Percentiles rank a stretch among this genome's conserved stretches.
phyloP scores from a whole-genome alignment of 2,329 filamentous ascomycete genomes.

The Phialophora verrucosa region DNA sequence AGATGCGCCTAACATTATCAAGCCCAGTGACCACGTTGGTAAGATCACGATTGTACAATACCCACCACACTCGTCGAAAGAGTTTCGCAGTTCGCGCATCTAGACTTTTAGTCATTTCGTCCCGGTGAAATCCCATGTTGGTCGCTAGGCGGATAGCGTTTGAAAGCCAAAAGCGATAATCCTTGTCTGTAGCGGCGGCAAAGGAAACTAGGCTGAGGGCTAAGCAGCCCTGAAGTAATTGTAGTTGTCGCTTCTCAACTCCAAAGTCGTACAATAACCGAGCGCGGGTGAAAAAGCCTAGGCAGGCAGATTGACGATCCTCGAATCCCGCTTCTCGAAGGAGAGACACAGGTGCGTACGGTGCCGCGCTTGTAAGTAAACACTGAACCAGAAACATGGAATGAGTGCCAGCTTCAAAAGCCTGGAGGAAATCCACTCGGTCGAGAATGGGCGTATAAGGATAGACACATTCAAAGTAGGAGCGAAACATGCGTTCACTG shows the following conservation, averaged over 20 bases:
- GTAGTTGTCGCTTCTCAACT: conserved; percentile 13
- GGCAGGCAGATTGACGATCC: background rate
- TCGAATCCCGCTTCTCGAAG: background rate
- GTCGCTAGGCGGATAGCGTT: background rate
- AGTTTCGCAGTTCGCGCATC: background rate
- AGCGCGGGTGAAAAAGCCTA: conserved; percentile 12
- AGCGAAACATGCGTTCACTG: background rate
- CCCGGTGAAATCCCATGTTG: background rate
- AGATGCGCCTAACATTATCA: background rate
- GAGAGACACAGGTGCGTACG: background rate
- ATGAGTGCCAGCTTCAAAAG: background rate
- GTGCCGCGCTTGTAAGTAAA: background rate
- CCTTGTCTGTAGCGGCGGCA: conserved; percentile 13
- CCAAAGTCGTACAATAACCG: conserved; percentile 13
- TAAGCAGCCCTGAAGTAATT: conserved; percentile 16
- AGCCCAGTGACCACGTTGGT: background rate
- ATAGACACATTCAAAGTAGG: background rate
- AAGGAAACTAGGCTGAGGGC: conserved; percentile 16
- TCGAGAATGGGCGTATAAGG: background rate
- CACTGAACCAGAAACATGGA: background rate
- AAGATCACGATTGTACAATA: background rate
- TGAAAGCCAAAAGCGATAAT: background rate
- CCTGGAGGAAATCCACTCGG: background rate
- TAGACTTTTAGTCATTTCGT: background rate
- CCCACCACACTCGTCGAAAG: background rate